Evolutionary conservation across 495 filamentous ascomycete species (phyloP).

Genomic region (Parmelia sp.): DNA sequence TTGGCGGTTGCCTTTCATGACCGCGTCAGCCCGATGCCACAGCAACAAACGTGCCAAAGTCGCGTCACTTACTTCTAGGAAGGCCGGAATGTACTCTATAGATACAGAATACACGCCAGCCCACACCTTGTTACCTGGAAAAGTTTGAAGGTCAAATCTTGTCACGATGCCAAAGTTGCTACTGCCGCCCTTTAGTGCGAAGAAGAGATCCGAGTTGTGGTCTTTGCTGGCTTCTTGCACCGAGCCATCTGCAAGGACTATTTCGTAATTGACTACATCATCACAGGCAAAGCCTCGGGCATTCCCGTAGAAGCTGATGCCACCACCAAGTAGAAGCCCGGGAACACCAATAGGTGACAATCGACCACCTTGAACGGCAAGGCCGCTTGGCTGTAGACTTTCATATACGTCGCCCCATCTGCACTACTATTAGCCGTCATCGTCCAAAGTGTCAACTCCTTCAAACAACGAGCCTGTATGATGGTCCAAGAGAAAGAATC

Average conservation of each 20-base stretch:
- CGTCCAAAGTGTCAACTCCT: no score
- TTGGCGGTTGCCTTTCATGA: no score
- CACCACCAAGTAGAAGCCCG: constrained; percentile 50
- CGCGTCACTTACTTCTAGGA: no score
- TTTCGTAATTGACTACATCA: constrained; percentile 47
- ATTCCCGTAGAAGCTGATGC: constrained; percentile 44
- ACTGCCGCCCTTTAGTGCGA: constrained; percentile 49
- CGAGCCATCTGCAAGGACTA: constrained; percentile 54
- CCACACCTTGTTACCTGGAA: not conserved
- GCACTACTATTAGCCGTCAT: no score
- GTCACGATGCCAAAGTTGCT: constrained; percentile 46
- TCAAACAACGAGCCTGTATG: constrained; percentile 21
- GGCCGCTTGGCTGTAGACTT: constrained; percentile 39
- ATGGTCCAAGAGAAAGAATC: constrained; percentile 39
- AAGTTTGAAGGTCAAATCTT: not conserved
- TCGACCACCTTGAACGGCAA: constrained; percentile 50
- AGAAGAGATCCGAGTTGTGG: constrained; percentile 54
- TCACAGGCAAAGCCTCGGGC: constrained; percentile 46
- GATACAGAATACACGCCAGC: not conserved
- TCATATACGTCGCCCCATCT: constrained; percentile 50
- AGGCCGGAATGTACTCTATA: no score
- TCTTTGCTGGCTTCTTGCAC: constrained; percentile 47
- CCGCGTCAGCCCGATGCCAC: no score
- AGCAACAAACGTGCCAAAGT: no score
- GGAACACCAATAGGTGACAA: constrained; percentile 48